Percentiles rank a stretch among this genome's conserved stretches.
Evolutionary conservation across 257 asterid species (phyloP).

Genomic region (Mitragyna speciosa): DNA sequence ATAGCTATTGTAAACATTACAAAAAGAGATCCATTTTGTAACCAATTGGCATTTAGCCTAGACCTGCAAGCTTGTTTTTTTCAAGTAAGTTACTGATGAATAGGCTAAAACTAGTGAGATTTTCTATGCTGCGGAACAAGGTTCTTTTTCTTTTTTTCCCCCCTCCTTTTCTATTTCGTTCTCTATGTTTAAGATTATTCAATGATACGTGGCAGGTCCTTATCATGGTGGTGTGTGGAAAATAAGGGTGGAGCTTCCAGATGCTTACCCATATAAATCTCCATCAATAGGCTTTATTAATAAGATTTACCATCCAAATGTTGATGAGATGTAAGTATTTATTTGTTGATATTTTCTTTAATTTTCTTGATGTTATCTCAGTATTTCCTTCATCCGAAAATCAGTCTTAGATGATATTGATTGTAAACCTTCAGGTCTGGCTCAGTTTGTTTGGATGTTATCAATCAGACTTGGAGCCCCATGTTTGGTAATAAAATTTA

Average conservation of each 20-base stretch:
- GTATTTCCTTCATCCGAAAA: neutral
- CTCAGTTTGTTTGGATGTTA: slow-evolving; percentile 93
- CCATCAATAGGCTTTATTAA: slow-evolving; percentile 94
- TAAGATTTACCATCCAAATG: slow-evolving; percentile 96
- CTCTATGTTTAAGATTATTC: neutral
- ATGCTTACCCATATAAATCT: slow-evolving; percentile 95
- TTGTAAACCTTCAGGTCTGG: slow-evolving; percentile 73
- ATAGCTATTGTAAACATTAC: neutral
- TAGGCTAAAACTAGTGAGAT: neutral
- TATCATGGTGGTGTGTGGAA: slow-evolving; percentile 99
- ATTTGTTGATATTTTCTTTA: neutral
- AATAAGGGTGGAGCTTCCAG: slow-evolving; percentile 95
- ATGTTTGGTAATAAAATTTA: slow-evolving; percentile 74
- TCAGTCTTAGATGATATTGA: slow-evolving; percentile 1
- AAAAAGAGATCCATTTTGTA: neutral
- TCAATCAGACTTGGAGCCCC: slow-evolving; percentile 99
- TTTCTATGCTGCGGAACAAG: neutral
- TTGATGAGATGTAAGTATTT: slow-evolving; percentile 82
- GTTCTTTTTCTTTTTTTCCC: neutral
- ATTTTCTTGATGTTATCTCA: neutral
- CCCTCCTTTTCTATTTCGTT: neutral
- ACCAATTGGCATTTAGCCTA: neutral
- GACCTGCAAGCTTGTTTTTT: neutral
- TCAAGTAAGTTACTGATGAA: neutral
- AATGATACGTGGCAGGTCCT: slow-evolving; percentile 55